phyloP scores from a whole-genome alignment of 2,329 filamentous ascomycete species.

The Proliferodiscus dingleyae region DNA sequence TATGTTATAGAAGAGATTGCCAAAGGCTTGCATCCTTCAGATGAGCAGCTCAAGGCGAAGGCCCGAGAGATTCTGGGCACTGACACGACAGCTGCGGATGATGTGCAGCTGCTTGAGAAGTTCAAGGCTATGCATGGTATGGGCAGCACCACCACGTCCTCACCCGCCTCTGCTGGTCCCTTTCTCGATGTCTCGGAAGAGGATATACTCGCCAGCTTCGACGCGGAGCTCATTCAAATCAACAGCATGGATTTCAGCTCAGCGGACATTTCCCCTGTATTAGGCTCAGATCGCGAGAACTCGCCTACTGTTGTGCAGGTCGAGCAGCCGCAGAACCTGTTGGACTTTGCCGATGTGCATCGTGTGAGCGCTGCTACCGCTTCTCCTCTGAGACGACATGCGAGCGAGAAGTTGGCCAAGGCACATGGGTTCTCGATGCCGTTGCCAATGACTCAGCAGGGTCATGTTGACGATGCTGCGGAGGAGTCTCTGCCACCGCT shows the following conservation, averaged over 20 bases:
- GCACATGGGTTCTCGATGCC: not conserved
- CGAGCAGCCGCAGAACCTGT: not conserved
- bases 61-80: slow-evolving; percentile 45
- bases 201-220: slow-evolving; percentile 18
- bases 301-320: not conserved
- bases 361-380: slow-evolving; percentile 19
- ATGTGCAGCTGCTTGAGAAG: slow-evolving; percentile 45
- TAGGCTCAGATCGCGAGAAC: too few relatives aligned
- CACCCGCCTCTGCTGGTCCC: not conserved
- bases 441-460: not conserved
- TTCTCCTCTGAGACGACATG: slow-evolving; percentile 16
- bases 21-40: slow-evolving; percentile 41
- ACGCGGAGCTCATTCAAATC: slow-evolving; percentile 17
- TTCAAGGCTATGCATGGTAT: slow-evolving; percentile 36
- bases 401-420: not conserved
- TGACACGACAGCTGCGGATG: slow-evolving; percentile 49
- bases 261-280: not conserved
- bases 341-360: slow-evolving; percentile 18
- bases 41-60: slow-evolving; percentile 42
- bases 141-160: not conserved
- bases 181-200: slow-evolving; percentile 13
- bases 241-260: slow-evolving; percentile 2
- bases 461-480: not conserved
- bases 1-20: slow-evolving; percentile 42
- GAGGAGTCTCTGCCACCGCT: slow-evolving; percentile 34